Percentiles rank a stretch among this genome's conserved stretches.
These are phyloP conservation scores for Eutypella sp. DNA, from an alignment of 2,329 filamentous ascomycete species.

Conservation along the genomic window DNA sequence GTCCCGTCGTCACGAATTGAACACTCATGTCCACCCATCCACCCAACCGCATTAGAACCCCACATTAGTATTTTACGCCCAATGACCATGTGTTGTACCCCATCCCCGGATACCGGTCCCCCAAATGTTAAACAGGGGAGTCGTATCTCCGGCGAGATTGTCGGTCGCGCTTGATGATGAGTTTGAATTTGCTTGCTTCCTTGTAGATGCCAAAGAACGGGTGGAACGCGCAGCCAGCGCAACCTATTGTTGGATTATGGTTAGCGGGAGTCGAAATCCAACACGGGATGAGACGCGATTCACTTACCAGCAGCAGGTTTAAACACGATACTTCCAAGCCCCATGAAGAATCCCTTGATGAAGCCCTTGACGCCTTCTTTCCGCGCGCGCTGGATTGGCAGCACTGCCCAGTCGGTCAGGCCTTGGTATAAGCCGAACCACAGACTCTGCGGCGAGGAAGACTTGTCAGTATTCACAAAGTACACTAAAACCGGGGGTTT, in stretches of 20 bases:
- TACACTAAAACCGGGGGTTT: neutral
- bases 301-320: constrained; percentile 12
- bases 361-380: constrained; percentile 11
- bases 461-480: neutral
- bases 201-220: constrained; percentile 17
- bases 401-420: constrained; percentile 11
- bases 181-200: constrained; percentile 13
- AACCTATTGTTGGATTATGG: too few species aligned
- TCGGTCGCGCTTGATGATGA: constrained; percentile 11
- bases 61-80: too few species aligned
- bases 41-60: too few species aligned
- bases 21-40: too few species aligned
- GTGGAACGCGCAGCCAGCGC: constrained; percentile 7
- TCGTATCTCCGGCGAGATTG: constrained; percentile 3
- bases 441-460: constrained; percentile 4
- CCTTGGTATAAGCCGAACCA: constrained; percentile 11
- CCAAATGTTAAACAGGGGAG: constrained; percentile 12
- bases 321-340: constrained; percentile 9
- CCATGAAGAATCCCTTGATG: constrained; percentile 11
- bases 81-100: too few species aligned
- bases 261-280: constrained; percentile 2
- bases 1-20: too few species aligned
- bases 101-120: too few species aligned
- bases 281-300: neutral
- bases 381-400: constrained; percentile 11